These are phyloP conservation scores for Daldinia childiae DNA, from an alignment of 495 filamentous ascomycete genomes.

Conservation along the genomic window DNA sequence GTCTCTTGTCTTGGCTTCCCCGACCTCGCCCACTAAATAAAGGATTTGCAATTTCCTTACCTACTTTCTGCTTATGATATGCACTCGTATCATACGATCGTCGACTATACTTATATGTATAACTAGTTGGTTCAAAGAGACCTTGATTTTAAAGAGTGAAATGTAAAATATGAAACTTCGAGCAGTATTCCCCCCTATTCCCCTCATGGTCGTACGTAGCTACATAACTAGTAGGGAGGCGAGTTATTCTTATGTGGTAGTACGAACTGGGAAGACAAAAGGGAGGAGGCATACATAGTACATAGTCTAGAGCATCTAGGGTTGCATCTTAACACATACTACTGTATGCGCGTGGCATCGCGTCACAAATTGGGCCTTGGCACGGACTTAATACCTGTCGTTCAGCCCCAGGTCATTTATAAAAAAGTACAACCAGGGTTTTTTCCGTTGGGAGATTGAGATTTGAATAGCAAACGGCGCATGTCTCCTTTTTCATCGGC, in stretches of 20 bases:
- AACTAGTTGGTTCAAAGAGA: not conserved
- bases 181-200: not conserved
- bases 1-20: slow-evolving; percentile 2
- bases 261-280: slow-evolving; percentile 12
- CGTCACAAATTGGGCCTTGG: slow-evolving; percentile 41
- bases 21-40: slow-evolving; percentile 24
- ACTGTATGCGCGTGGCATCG: slow-evolving; percentile 40
- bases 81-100: slow-evolving; percentile 23
- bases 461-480: slow-evolving; percentile 1
- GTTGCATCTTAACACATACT: slow-evolving; percentile 38
- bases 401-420: slow-evolving; percentile 11
- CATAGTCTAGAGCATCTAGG: slow-evolving; percentile 28
- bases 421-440: slow-evolving; percentile 23
- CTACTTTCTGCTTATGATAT: slow-evolving; percentile 2
- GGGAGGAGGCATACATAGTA: slow-evolving; percentile 7
- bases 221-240: not conserved
- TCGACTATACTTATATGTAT: slow-evolving; percentile 7
- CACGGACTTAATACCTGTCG: slow-evolving; percentile 27
- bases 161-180: not conserved
- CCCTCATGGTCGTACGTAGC: not conserved
- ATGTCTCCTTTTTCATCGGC: slow-evolving; percentile 3
- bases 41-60: slow-evolving; percentile 19
- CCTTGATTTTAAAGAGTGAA: not conserved
- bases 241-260: slow-evolving; percentile 8
- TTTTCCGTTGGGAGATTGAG: slow-evolving; percentile 20